Evolutionary conservation across 768 basidiomycete species (phyloP), one percentile per base, ranked within the genome.

Genomic region (Boletus sp.): DNA sequence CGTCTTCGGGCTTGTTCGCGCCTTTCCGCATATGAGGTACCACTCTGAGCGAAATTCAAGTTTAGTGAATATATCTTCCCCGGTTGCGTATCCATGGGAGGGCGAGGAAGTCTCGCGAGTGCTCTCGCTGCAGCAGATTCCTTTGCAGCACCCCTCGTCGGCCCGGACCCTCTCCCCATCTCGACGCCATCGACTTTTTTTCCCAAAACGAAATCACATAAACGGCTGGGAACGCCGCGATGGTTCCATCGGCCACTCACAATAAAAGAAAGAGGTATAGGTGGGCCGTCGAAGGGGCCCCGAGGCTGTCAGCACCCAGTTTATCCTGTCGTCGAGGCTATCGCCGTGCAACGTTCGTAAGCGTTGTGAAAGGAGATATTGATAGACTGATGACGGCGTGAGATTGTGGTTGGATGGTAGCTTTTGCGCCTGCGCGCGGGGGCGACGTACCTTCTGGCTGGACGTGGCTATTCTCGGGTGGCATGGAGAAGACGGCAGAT

Each of bases 41-140:
- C 24, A 24, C 24, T 24, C 24, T 24, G 24, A 24, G 24, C 24
- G 24, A 3, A 24, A 24, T 24, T 24, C 24, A 24, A 24, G 24
- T 24, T 24, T 24, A 24, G 24, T 24, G 24, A 3, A 24, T 24
- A 3, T 24, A 24, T 24, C 24, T 24, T 24, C n/a, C n/a, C n/a
- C n/a, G n/a, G n/a, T n/a, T n/a, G n/a, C n/a, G n/a, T n/a, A 3
- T 24, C 24, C 24, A 24, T 24, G 24, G 24, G 24, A 24, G 24
- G 24, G 24, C 24, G 24, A 24, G 37, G 37, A 15, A 37, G 18
- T 14, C 44, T 50, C 18, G 61, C 42, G 5, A 53, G 47, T 6
- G 57, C 57, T 44, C 62, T 52, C 2, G 61, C 62, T 4, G 61
- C 62, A 10, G 60, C 47, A 15, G 60, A 62, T 37, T 62, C 60